Percentiles rank a stretch among this genome's conserved stretches.
Evolutionary conservation across 2,329 filamentous ascomycete species (phyloP).

Genomic region (Venturia pyrina): DNA sequence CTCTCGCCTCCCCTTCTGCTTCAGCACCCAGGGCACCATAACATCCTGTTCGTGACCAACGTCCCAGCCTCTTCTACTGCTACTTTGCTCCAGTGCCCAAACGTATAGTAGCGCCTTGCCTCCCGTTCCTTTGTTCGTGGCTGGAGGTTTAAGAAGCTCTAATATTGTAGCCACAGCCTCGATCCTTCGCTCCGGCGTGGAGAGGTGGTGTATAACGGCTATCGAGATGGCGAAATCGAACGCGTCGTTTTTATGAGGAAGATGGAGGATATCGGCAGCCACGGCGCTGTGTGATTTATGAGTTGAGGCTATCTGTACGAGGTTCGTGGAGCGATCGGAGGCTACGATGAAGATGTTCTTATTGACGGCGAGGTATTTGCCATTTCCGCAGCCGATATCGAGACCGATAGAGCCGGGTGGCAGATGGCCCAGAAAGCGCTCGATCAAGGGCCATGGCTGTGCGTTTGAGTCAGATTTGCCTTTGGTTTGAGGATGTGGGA

Average conservation of each 20-base stretch:
- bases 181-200: conserved; percentile 61
- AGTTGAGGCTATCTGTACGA: conserved; percentile 47
- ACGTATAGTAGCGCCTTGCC: conserved; percentile 77
- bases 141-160: conserved; percentile 43
- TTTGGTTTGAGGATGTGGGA: neutral
- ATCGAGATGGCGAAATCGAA: conserved; percentile 92
- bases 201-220: conserved; percentile 89
- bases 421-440: conserved; percentile 60
- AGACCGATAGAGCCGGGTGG: conserved; percentile 66
- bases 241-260: conserved; percentile 58
- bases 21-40: conserved; percentile 88
- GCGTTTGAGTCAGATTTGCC: conserved; percentile 16
- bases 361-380: conserved; percentile 85
- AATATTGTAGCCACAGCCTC: conserved; percentile 65
- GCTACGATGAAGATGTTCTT: conserved; percentile 67
- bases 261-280: conserved; percentile 71
- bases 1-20: conserved; percentile 14
- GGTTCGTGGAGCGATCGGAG: conserved; percentile 57
- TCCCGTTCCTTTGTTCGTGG: conserved; percentile 17
- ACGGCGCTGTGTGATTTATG: conserved; percentile 56
- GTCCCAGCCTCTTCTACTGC: conserved; percentile 81
- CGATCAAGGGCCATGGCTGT: conserved; percentile 84
- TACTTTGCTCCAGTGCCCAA: conserved; percentile 89
- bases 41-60: conserved; percentile 77
- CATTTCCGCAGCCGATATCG: conserved; percentile 93